These are phyloP conservation scores for Moricandia arvensis DNA, from an alignment of 345 rosid species.

Conservation along the genomic window DNA sequence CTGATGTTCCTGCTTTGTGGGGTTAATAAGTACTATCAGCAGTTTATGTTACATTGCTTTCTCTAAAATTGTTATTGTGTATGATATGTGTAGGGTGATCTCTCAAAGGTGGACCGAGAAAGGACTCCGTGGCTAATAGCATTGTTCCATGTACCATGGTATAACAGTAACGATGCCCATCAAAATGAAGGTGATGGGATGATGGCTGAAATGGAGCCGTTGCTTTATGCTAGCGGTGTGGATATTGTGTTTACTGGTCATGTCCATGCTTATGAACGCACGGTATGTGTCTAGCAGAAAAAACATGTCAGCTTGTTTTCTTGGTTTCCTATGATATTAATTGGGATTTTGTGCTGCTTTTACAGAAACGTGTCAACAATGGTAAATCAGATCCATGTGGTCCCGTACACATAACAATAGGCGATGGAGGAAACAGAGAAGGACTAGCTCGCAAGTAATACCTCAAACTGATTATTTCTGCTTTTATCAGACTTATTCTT, in stretches of 20 bases:
- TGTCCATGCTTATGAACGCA: conserved; percentile 95
- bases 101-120: conserved; percentile 69
- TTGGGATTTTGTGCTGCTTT: conserved; percentile 7
- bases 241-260: conserved; percentile 83
- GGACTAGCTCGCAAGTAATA: conserved; percentile 76
- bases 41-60: background rate
- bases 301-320: background rate
- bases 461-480: conserved; percentile 5
- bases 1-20: background rate
- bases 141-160: conserved; percentile 90
- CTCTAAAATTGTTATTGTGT: background rate
- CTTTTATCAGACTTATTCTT: background rate
- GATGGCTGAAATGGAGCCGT: conserved; percentile 86
- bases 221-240: conserved; percentile 73
- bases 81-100: conserved; percentile 58
- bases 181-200: conserved; percentile 78
- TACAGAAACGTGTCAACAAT: conserved; percentile 66
- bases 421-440: conserved; percentile 96
- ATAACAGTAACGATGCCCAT: conserved; percentile 84
- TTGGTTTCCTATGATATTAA: conserved; percentile 12
- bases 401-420: conserved; percentile 77
- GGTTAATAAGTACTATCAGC: background rate
- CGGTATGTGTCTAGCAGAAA: conserved; percentile 43
- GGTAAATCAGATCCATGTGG: conserved; percentile 76
- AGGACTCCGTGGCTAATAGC: conserved; percentile 91